Evolutionary conservation across 371 early-diverging fungal genomes (phyloP).

Genomic region (Syncephalastrum contaminatum): DNA sequence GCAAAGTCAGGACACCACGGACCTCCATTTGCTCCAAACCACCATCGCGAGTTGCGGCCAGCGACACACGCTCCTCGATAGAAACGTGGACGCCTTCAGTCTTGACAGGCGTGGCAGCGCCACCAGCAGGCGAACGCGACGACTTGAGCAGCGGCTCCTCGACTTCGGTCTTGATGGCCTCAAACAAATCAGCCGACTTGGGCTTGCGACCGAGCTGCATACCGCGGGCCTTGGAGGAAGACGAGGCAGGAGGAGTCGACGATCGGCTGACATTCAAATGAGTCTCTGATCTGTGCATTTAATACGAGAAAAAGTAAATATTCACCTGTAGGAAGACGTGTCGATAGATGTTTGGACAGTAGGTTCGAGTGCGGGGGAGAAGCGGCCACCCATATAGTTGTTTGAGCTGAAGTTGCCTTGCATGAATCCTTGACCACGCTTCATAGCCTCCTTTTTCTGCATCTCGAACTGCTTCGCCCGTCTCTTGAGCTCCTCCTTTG

Average conservation of each 20-base stretch:
- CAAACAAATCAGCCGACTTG: conserved; percentile 76
- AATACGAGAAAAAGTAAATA: neutral
- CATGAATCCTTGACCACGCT: conserved; percentile 66
- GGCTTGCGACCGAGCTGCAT: conserved; percentile 94
- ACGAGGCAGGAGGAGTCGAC: conserved; percentile 28
- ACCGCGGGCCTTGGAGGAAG: conserved; percentile 71
- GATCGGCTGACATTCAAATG: conserved; percentile 12
- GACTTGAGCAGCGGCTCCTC: conserved; percentile 41
- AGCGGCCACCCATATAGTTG: conserved; percentile 43
- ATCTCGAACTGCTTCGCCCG: conserved; percentile 89
- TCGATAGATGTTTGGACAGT: conserved; percentile 33
- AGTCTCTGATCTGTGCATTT: neutral
- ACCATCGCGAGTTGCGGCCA: conserved; percentile 87
- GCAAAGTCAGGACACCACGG: conserved; percentile 85
- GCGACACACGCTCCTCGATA: conserved; percentile 84
- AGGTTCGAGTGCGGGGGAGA: conserved; percentile 50
- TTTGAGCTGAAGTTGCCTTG: conserved; percentile 48
- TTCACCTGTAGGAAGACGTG: conserved; percentile 26
- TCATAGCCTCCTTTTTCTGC: conserved; percentile 84
- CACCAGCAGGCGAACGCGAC: conserved; percentile 15
- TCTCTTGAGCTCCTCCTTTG: conserved; percentile 92
- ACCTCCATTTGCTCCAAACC: conserved; percentile 90
- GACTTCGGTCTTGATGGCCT: conserved; percentile 81
- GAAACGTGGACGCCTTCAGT: conserved; percentile 70
- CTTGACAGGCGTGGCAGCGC: conserved; percentile 9